Base-by-base conservation (phyloP, 345 rosid genomes). In the Citrus inodora region DNA sequence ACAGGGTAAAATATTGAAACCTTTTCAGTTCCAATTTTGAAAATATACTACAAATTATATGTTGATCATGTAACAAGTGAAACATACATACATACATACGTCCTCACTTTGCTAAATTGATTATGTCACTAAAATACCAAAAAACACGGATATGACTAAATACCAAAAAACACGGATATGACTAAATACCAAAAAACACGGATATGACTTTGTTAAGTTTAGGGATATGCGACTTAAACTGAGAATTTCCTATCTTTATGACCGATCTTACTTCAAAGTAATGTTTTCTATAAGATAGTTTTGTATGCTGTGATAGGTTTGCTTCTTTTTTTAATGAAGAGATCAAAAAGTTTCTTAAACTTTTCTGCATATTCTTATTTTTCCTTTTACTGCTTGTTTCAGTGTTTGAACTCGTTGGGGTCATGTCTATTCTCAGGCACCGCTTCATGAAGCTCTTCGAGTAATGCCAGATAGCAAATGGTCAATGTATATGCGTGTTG, bases 401-500 rank as follows among this genome's bases (percentile, higher is more conserved):
- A 21, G 37, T 48, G 35, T 28, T 74, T 19, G 24, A 74, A 72
- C 60, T 32, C 7, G 51, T 72, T 55, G 58, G 7, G n/a, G 60
- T 56, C 64, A 37, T 38, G 10, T 59, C 69, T 65, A 4, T 72
- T 75, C 82, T 53, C 86, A 95, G 99, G 89, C 70, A 78, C 84
- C 74, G 22, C 88, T 93, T 81, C 88, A 84, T n/a, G 89, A 87
- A 65, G 79, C 93, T 51, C 87, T 93, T 78, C 84, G 81, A 69
- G 71, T 72, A 71, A 85, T 85, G 87, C 82, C 86, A 25, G 82
- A 84, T 72, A 79, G 65, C 80, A 85, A 68, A 68, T 95, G 98
- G 97, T 83, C 94, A 46, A 83, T 84, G 71, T 79, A 90, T 77
- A 86, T 93, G 83, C 85, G 86, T 79, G 81, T 76, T 25, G 99